phyloP scores from a whole-genome alignment of 2,329 filamentous ascomycete species.

The Phialophora verrucosa region DNA sequence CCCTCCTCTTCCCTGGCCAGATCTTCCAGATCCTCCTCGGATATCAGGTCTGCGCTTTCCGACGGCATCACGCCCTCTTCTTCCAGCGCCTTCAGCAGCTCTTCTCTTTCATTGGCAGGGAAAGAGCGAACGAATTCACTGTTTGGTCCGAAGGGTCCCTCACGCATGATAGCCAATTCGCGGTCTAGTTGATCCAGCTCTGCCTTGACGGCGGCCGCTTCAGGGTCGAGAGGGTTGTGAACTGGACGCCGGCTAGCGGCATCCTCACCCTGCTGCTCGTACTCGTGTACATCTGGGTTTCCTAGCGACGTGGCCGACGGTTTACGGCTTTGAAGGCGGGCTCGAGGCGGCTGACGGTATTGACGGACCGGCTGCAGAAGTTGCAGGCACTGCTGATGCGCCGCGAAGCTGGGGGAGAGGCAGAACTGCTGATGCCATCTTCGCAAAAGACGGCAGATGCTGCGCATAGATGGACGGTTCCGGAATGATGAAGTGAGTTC shows the following conservation, averaged over 20 bases:
- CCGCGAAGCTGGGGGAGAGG: slow-evolving; percentile 37
- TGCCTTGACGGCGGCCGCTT: slow-evolving; percentile 46
- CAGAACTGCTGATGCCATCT: slow-evolving; percentile 42
- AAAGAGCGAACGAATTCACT: slow-evolving; percentile 52
- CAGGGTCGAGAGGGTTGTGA: slow-evolving; percentile 48
- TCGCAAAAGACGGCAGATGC: slow-evolving; percentile 38
- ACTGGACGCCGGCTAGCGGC: slow-evolving; percentile 48
- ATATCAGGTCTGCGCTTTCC: slow-evolving; percentile 47
- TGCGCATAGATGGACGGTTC: slow-evolving; percentile 33
- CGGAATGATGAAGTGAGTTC: neutral
- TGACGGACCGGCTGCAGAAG: slow-evolving; percentile 33
- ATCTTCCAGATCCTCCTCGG: slow-evolving; percentile 50
- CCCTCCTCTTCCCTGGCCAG: slow-evolving; percentile 37
- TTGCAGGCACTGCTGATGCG: slow-evolving; percentile 38
- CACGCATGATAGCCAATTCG: slow-evolving; percentile 48
- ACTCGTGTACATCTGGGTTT: slow-evolving; percentile 51
- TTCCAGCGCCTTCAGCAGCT: slow-evolving; percentile 52
- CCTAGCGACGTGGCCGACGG: slow-evolving; percentile 20
- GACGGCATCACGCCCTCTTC: slow-evolving; percentile 43
- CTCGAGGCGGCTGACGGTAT: slow-evolving; percentile 32
- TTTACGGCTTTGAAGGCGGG: slow-evolving; percentile 18
- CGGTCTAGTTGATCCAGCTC: slow-evolving; percentile 49
- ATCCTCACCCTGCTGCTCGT: slow-evolving; percentile 48
- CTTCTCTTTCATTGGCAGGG: slow-evolving; percentile 49
- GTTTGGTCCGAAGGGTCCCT: slow-evolving; percentile 52